These are phyloP conservation scores for Wakefieldia striispora DNA, from an alignment of 768 basidiomycete species.

Conservation along the genomic window DNA sequence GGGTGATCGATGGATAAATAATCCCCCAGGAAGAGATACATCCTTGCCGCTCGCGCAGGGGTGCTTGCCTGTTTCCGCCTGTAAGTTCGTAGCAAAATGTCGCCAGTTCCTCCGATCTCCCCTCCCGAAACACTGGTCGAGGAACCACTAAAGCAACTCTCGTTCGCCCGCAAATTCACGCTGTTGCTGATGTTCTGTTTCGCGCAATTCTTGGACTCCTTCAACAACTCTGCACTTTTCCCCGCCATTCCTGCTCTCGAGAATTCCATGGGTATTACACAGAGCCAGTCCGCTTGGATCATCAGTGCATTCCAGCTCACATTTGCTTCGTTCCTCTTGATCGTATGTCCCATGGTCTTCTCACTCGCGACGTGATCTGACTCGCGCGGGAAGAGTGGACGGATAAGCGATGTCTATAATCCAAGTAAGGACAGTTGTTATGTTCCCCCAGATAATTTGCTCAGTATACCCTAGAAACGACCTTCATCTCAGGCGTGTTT, in stretches of 20 bases:
- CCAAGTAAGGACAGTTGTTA: conserved; percentile 27
- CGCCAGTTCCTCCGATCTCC: too few species aligned
- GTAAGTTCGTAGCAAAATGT: too few species aligned
- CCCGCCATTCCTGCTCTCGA: conserved; percentile 37
- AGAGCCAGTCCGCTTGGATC: conserved; percentile 38
- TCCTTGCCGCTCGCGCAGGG: too few species aligned
- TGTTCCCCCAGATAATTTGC: conserved; percentile 24
- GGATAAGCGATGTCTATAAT: conserved; percentile 24
- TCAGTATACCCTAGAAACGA: conserved; percentile 37
- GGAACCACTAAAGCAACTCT: conserved; percentile 5
- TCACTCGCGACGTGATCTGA: conserved; percentile 5
- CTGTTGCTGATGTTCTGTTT: conserved; percentile 39
- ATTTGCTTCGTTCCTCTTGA: conserved; percentile 39
- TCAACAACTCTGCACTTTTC: conserved; percentile 40
- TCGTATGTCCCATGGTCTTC: conserved; percentile 7
- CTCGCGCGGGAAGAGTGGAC: conserved; percentile 14
- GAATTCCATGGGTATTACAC: conserved; percentile 17
- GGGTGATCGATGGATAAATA: too few species aligned
- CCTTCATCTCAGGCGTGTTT: conserved; percentile 41
- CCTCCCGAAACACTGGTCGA: too few species aligned
- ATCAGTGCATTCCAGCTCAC: conserved; percentile 46
- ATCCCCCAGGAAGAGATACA: too few species aligned
- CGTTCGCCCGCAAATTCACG: conserved; percentile 22
- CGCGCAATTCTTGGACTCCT: conserved; percentile 42
- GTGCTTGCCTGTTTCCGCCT: too few species aligned